phyloP scores from a whole-genome alignment of 192 early-diverging fungal genomes.

The Allomyces arbusculus region DNA sequence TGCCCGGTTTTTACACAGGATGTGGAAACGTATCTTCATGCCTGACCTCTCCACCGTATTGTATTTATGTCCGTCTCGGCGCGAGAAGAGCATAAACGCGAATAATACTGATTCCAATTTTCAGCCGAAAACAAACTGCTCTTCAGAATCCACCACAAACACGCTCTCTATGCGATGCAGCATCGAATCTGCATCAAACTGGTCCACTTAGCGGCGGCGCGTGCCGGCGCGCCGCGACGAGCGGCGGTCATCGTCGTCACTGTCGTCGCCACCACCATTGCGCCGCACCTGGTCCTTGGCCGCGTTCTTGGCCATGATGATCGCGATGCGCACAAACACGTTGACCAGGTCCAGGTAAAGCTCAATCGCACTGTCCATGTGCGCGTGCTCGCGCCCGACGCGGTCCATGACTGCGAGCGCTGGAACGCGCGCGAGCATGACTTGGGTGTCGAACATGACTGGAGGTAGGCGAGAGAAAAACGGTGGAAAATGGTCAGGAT shows the following conservation, averaged over 20 bases:
- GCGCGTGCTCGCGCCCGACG: neutral
- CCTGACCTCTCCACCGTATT: too few relatives aligned
- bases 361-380: neutral
- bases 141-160: neutral
- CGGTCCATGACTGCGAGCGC: neutral
- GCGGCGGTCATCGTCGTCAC: neutral
- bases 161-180: neutral
- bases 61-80: too few relatives aligned
- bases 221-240: neutral
- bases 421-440: neutral
- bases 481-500: too few relatives aligned
- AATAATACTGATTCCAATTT: neutral
- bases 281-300: neutral
- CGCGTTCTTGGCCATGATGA: neutral
- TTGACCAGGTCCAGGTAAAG: neutral
- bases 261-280: too few relatives aligned
- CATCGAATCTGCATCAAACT: neutral
- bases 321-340: neutral
- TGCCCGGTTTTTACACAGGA: too few relatives aligned
- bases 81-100: too few relatives aligned
- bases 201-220: neutral
- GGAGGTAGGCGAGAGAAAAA: neutral
- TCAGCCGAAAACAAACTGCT: neutral
- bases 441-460: neutral
- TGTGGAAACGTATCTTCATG: too few relatives aligned